Conservation (phyloP, 192 early-diverging fungal species). For the Rhizophagus prolifer region DNA sequence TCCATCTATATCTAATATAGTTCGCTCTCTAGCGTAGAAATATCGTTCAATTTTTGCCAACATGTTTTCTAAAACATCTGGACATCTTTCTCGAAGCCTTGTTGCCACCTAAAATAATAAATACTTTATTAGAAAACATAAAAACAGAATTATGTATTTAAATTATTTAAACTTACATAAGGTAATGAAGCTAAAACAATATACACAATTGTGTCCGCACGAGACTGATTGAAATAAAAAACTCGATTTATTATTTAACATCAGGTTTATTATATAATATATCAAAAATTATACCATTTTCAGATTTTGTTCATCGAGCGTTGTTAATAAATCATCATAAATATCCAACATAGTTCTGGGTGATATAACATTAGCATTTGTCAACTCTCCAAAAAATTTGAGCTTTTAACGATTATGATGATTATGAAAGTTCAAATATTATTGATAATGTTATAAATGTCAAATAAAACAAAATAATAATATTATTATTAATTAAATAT, state of each 20-base stretch:
- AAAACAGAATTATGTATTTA: not conserved
- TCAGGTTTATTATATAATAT: not conserved
- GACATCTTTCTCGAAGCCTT: slow-evolving; percentile 50
- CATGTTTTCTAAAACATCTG: slow-evolving; percentile 49
- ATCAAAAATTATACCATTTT: slow-evolving; percentile 26
- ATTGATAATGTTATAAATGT: not conserved
- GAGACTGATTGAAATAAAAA: slow-evolving; percentile 32
- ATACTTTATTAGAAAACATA: not conserved
- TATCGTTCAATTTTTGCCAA: slow-evolving; percentile 52
- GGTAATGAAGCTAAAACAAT: slow-evolving; percentile 78
- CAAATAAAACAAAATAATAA: not conserved
- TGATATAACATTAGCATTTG: slow-evolving; percentile 74
- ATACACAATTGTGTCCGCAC: slow-evolving; percentile 70
- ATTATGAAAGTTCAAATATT: not conserved
- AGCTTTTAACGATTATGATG: not conserved
- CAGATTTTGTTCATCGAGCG: slow-evolving; percentile 53
- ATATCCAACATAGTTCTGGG: slow-evolving; percentile 63
- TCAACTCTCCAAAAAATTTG: slow-evolving; percentile 75
- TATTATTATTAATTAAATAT: not conserved
- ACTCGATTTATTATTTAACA: not conserved
- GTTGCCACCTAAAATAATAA: slow-evolving; percentile 39
- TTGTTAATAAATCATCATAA: slow-evolving; percentile 62
- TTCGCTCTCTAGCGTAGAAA: slow-evolving; percentile 44
- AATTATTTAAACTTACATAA: slow-evolving; percentile 50
- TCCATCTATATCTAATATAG: slow-evolving; percentile 33